phyloP scores from a whole-genome alignment of 257 asterid species.

The Lithospermum erythrorhizon region DNA sequence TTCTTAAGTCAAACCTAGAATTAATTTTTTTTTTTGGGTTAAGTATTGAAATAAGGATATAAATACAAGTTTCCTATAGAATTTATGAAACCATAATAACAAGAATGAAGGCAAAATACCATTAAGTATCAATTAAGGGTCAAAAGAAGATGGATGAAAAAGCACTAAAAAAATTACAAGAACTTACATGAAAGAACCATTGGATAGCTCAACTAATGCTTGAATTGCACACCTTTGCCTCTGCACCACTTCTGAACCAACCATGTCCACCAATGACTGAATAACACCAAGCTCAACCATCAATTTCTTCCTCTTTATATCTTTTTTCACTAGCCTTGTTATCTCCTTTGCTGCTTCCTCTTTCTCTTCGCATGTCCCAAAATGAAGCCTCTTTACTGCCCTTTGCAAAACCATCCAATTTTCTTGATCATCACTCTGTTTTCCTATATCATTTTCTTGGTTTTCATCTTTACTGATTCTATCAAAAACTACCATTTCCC shows the following conservation, averaged over 20 bases:
- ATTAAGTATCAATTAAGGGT: too few species aligned
- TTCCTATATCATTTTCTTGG: slow-evolving; percentile 14
- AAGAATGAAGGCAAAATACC: too few species aligned
- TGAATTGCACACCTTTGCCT: too few species aligned
- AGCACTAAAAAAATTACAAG: not conserved
- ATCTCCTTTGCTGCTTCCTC: slow-evolving; percentile 62
- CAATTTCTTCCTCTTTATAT: slow-evolving; percentile 40
- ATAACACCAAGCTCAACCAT: slow-evolving; percentile 93
- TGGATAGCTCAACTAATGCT: slow-evolving; percentile 50
- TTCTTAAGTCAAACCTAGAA: too few species aligned
- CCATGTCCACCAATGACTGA: slow-evolving; percentile 79
- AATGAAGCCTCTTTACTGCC: slow-evolving; percentile 71
- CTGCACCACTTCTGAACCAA: slow-evolving; percentile 46
- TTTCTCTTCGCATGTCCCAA: slow-evolving; percentile 69
- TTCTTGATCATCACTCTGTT: slow-evolving; percentile 3
- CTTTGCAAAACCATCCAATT: slow-evolving; percentile 42
- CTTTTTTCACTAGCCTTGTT: slow-evolving; percentile 44
- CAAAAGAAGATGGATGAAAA: too few species aligned
- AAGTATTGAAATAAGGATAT: too few species aligned
- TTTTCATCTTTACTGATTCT: slow-evolving; percentile 2
- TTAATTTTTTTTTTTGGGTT: too few species aligned
- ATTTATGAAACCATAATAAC: not conserved
- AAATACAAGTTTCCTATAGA: not conserved
- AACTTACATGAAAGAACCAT: slow-evolving; percentile 79
- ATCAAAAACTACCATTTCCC: not conserved